phyloP scores from a whole-genome alignment of 2,329 filamentous ascomycete genomes.

The Cladosporium sp. region DNA sequence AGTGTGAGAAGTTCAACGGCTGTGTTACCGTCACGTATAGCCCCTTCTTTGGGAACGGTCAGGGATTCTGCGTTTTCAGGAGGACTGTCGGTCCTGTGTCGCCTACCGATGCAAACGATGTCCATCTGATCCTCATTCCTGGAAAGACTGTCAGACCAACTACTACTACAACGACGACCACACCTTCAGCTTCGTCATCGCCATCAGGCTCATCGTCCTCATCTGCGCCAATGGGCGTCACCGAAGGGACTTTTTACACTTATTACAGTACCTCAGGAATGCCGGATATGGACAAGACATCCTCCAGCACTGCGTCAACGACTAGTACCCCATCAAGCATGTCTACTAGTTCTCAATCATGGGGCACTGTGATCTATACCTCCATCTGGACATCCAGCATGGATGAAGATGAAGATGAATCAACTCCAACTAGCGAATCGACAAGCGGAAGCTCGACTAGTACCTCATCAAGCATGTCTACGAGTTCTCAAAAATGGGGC shows the following conservation, averaged over 20 bases:
- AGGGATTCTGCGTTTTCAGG: neutral
- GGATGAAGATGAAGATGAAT: neutral
- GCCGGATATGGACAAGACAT: too few relatives aligned
- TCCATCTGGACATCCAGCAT: neutral
- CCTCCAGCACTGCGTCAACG: too few relatives aligned
- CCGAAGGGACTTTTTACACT: too few relatives aligned
- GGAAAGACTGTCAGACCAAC: neutral
- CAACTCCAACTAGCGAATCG: neutral
- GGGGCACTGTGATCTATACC: too few relatives aligned
- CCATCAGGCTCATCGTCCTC: too few relatives aligned
- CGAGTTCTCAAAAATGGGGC: too few relatives aligned
- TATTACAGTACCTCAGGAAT: too few relatives aligned
- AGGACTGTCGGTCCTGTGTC: neutral
- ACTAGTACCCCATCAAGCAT: too few relatives aligned
- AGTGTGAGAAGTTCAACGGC: conserved; percentile 17
- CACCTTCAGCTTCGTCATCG: neutral
- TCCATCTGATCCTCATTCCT: neutral
- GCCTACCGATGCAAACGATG: neutral
- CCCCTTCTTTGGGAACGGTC: neutral
- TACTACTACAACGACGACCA: neutral
- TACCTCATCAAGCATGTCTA: too few relatives aligned
- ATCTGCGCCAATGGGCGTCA: too few relatives aligned
- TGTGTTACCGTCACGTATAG: conserved; percentile 22
- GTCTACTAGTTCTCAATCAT: neutral
- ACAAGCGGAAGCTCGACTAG: too few relatives aligned